phyloP scores from a whole-genome alignment of 768 basidiomycete species.

The Auriscalpium vulgare region DNA sequence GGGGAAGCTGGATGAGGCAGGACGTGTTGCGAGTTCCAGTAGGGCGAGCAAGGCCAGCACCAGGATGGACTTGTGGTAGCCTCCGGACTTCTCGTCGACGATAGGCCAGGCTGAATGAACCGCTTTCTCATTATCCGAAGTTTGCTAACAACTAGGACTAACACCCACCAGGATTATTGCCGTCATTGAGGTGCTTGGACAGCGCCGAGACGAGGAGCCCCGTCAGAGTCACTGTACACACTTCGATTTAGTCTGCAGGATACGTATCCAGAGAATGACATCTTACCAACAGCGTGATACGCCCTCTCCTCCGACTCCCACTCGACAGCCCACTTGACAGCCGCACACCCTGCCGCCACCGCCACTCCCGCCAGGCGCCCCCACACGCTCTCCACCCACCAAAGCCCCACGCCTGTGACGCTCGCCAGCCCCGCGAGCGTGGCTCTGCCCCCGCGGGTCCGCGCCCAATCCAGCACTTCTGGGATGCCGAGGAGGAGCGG shows the following conservation, averaged over 20 bases:
- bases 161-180: conserved; percentile 64
- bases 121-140: neutral
- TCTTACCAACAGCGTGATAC: conserved; percentile 9
- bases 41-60: conserved; percentile 49
- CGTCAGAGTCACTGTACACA: conserved; percentile 45
- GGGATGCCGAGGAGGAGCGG: conserved; percentile 49
- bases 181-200: conserved; percentile 70
- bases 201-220: conserved; percentile 63
- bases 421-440: conserved; percentile 4
- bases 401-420: conserved; percentile 8
- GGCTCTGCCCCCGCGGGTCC: conserved; percentile 4
- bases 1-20: conserved; percentile 18
- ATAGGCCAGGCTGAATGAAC: conserved; percentile 64
- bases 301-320: neutral
- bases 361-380: conserved; percentile 9
- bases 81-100: conserved; percentile 54
- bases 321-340: conserved; percentile 10
- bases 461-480: conserved; percentile 26
- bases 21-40: conserved; percentile 43
- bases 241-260: neutral
- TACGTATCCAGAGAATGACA: neutral
- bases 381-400: conserved; percentile 14
- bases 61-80: conserved; percentile 64
- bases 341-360: conserved; percentile 7
- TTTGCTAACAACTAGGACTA: no score